A percentile compares a stretch with the other conserved stretches of the same genome.
These are phyloP conservation scores for Cephalotrichum gorgonifer DNA, from an alignment of 2,329 filamentous ascomycete species.

Conservation along the genomic window DNA sequence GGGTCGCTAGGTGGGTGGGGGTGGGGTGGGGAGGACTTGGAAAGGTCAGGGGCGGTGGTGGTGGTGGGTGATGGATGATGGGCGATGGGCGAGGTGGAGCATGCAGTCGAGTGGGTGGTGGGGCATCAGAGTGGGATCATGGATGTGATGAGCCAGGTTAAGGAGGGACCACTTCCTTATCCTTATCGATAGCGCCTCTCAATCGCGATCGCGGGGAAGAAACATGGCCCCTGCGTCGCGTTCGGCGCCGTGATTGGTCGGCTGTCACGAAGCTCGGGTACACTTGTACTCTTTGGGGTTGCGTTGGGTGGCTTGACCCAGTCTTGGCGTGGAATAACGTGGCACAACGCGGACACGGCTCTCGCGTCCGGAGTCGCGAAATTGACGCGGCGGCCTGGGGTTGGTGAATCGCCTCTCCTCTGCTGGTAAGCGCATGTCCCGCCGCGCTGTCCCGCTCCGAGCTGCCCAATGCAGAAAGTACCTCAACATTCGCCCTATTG, in stretches of 20 bases:
- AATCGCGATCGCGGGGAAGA: not conserved
- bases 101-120: too few relatives aligned
- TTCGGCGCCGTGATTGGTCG: not conserved
- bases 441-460: not conserved
- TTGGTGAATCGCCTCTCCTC: conserved; percentile 2
- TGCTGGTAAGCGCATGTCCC: not conserved
- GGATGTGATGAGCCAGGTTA: not conserved
- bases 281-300: not conserved
- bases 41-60: not conserved
- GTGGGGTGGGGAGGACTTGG: not conserved
- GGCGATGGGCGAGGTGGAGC: too few relatives aligned
- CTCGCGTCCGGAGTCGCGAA: conserved; percentile 2
- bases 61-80: too few relatives aligned
- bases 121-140: not conserved
- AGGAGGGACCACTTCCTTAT: too few relatives aligned
- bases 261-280: not conserved
- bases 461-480: not conserved
- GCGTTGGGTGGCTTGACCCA: not conserved
- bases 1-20: not conserved
- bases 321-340: conserved; percentile 1
- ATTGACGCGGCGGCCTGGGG: conserved; percentile 4
- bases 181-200: conserved; percentile 3
- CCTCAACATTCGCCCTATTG: too few relatives aligned
- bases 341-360: not conserved
- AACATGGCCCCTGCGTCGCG: conserved; percentile 2